These are phyloP conservation scores for Cardamine resedifolia DNA, from an alignment of 345 rosid genomes.

Conservation along the genomic window DNA sequence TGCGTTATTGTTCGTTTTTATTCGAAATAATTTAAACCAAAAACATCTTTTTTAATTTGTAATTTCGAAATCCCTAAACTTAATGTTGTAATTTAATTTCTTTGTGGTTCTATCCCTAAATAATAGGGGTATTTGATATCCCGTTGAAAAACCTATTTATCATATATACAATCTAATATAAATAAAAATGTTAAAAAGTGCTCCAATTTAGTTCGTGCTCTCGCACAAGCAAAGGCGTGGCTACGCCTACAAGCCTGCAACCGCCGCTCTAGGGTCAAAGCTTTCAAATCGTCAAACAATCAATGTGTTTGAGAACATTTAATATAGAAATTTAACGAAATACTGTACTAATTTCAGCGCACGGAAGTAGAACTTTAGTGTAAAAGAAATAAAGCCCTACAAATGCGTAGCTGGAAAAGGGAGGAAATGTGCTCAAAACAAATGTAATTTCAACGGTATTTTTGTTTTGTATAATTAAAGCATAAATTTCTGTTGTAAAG, in stretches of 20 bases:
- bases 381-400: neutral
- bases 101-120: too few relatives aligned
- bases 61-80: too few relatives aligned
- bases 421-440: neutral
- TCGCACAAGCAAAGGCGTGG: slow-evolving; percentile 15
- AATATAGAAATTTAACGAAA: neutral
- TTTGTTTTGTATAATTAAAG: neutral
- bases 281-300: neutral
- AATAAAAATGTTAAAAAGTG: neutral
- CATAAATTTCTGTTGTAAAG: neutral
- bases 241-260: neutral
- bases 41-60: too few relatives aligned
- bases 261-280: slow-evolving; percentile 23
- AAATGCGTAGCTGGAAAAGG: slow-evolving; percentile 22
- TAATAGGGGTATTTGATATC: too few relatives aligned
- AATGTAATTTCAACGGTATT: neutral
- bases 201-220: neutral
- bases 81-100: too few relatives aligned
- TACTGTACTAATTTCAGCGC: slow-evolving; percentile 8
- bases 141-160: too few relatives aligned
- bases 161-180: neutral
- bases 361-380: neutral
- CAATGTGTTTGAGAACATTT: neutral
- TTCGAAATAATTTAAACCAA: too few relatives aligned
- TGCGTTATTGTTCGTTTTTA: too few relatives aligned